Evolutionary conservation across 2,329 filamentous ascomycete genomes (phyloP).

Genomic region (Arthrobotrys conoides): DNA sequence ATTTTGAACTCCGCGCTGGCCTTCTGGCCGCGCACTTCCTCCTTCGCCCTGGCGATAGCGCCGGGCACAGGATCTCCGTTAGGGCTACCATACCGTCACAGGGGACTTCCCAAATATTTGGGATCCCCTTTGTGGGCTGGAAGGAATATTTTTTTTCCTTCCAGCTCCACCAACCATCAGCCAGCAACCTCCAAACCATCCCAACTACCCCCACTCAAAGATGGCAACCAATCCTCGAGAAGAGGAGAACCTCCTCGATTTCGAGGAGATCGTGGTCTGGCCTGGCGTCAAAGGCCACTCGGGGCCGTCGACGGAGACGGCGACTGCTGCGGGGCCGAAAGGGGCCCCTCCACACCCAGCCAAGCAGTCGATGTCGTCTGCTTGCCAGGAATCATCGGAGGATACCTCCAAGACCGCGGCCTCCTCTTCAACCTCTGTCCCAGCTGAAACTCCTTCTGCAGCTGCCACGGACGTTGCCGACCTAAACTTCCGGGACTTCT

Average conservation of each 20-base stretch:
- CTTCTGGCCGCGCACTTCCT: background rate
- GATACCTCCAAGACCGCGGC: background rate
- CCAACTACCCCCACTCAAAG: background rate
- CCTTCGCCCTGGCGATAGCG: background rate
- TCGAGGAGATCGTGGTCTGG: background rate
- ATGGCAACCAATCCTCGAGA: background rate
- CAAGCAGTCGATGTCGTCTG: background rate
- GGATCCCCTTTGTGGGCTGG: background rate
- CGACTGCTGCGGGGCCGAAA: background rate
- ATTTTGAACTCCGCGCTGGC: background rate
- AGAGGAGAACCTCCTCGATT: constrained; percentile 4
- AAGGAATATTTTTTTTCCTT: background rate
- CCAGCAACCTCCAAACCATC: background rate
- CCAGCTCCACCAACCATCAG: background rate
- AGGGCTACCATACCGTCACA: background rate
- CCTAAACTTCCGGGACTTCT: background rate
- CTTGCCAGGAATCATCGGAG: background rate
- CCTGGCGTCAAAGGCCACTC: background rate
- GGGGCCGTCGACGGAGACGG: background rate
- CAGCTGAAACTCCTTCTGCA: background rate
- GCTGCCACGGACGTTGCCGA: background rate
- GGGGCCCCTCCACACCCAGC: background rate
- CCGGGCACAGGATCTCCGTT: background rate
- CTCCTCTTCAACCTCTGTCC: background rate
- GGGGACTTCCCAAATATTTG: background rate